Conservation (phyloP, 2,329 filamentous ascomycete species). For the Westerdykella aurantiaca region DNA sequence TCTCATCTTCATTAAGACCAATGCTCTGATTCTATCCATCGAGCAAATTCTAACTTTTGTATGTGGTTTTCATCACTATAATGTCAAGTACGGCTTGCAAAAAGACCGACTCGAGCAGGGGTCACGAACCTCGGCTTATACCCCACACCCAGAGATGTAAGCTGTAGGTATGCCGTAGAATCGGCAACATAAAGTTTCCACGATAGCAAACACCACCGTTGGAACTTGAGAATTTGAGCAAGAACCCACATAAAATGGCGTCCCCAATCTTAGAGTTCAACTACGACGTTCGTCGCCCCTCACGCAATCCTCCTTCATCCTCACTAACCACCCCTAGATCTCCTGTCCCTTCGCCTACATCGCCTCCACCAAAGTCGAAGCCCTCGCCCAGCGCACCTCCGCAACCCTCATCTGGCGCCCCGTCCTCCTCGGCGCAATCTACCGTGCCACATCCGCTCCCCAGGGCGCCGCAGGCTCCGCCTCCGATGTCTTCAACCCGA, state of each 20-base stretch:
- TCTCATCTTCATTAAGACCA: too few relatives aligned
- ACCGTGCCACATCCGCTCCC: slow-evolving; percentile 31
- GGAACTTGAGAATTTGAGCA: too few relatives aligned
- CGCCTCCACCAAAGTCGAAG: slow-evolving; percentile 28
- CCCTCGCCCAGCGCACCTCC: slow-evolving; percentile 24
- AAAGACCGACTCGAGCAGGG: too few relatives aligned
- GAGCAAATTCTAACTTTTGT: too few relatives aligned
- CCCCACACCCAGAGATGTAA: too few relatives aligned
- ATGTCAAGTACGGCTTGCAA: too few relatives aligned
- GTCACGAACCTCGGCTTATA: too few relatives aligned
- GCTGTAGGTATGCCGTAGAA: too few relatives aligned
- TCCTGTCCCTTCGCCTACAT: slow-evolving; percentile 38
- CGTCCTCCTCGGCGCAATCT: slow-evolving; percentile 33
- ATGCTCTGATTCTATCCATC: too few relatives aligned
- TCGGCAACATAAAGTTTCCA: too few relatives aligned
- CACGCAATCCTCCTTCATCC: not conserved
- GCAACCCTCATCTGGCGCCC: slow-evolving; percentile 24
- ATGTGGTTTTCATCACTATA: too few relatives aligned
- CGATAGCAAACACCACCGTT: too few relatives aligned
- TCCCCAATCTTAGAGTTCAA: slow-evolving; percentile 20
- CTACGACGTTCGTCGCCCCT: slow-evolving; percentile 16
- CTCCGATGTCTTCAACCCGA: slow-evolving; percentile 31
- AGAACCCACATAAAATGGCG: slow-evolving; percentile 7
- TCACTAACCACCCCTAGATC: slow-evolving; percentile 14
- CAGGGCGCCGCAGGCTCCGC: slow-evolving; percentile 33